These are phyloP conservation scores for Monilinia laxa DNA, from an alignment of 2,329 filamentous ascomycete genomes.

Conservation along the genomic window DNA sequence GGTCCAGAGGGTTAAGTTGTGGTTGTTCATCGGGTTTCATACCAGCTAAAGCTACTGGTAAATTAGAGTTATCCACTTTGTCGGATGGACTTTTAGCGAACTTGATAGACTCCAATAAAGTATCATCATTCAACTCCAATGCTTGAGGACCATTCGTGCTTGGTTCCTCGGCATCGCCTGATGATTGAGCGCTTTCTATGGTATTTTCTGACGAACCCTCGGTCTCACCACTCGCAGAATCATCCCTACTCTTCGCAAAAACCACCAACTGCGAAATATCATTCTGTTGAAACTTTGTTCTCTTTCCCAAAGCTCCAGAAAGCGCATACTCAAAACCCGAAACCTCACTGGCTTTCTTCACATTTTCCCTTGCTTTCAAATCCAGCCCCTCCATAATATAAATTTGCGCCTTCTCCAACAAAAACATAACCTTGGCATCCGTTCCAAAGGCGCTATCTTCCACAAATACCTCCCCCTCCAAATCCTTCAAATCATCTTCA, in stretches of 20 bases:
- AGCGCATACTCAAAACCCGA: conserved; percentile 78
- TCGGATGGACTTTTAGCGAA: conserved; percentile 61
- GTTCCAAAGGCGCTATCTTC: conserved; percentile 43
- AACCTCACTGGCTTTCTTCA: conserved; percentile 64
- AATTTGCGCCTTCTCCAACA: conserved; percentile 79
- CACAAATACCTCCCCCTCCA: conserved; percentile 48
- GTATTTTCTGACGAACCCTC: conserved; percentile 28
- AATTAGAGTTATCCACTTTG: conserved; percentile 43
- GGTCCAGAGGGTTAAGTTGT: conserved; percentile 77
- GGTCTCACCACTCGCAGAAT: conserved; percentile 25
- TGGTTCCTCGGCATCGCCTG: conserved; percentile 38
- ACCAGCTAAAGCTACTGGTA: conserved; percentile 62
- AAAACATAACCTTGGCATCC: conserved; percentile 64
- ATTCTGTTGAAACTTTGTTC: conserved; percentile 76
- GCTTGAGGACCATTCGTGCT: conserved; percentile 58
- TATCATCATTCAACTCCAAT: conserved; percentile 86
- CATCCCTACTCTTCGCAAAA: conserved; percentile 69
- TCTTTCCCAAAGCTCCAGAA: conserved; percentile 82
- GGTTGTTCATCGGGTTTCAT: conserved; percentile 81
- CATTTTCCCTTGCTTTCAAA: conserved; percentile 66
- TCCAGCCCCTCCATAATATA: conserved; percentile 84
- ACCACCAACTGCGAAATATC: conserved; percentile 88
- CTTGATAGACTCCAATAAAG: conserved; percentile 80
- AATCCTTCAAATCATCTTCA: conserved; percentile 55
- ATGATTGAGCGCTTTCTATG: conserved; percentile 27